Conservation (phyloP, 192 early-diverging fungal species). For the Coemansia sp. region DNA sequence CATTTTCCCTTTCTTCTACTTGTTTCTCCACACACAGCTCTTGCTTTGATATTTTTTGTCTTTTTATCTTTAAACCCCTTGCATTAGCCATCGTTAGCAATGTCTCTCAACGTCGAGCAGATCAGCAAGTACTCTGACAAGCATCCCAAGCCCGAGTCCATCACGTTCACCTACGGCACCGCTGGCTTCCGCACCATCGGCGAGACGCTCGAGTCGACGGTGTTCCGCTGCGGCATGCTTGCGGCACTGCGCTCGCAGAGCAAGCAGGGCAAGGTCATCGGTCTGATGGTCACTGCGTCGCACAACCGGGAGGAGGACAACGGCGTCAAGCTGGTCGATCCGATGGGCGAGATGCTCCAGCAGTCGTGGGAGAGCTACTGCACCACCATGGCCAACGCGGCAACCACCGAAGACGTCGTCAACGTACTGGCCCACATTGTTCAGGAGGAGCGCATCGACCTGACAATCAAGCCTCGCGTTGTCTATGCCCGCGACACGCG, state of each 20-base stretch:
- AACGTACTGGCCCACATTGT: constrained; percentile 63
- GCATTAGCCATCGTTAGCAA: constrained; percentile 3
- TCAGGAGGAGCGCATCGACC: constrained; percentile 66
- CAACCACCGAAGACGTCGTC: constrained; percentile 61
- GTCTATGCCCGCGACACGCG: constrained; percentile 92
- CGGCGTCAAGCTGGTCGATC: constrained; percentile 97
- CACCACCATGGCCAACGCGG: constrained; percentile 85
- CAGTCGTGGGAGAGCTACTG: constrained; percentile 94
- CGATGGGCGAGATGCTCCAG: constrained; percentile 97
- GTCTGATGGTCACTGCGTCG: constrained; percentile 98
- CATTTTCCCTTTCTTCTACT: constrained; percentile 7
- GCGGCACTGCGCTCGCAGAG: constrained; percentile 89
- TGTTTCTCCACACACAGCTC: constrained; percentile 1
- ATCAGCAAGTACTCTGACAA: constrained; percentile 56
- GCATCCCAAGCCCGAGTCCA: constrained; percentile 67
- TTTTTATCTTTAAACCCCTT: not conserved
- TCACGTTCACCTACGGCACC: constrained; percentile 84
- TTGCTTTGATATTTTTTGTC: too few relatives aligned
- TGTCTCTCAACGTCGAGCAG: constrained; percentile 18
- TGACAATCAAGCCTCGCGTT: constrained; percentile 63
- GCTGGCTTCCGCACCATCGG: constrained; percentile 97
- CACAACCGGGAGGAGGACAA: constrained; percentile 99
- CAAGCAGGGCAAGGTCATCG: constrained; percentile 79
- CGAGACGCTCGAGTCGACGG: constrained; percentile 83
- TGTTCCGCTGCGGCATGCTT: constrained; percentile 90